Base-by-base conservation (phyloP, 1,284 basidiomycete genomes). In the Erythrobasidium hasegawianum region DNA sequence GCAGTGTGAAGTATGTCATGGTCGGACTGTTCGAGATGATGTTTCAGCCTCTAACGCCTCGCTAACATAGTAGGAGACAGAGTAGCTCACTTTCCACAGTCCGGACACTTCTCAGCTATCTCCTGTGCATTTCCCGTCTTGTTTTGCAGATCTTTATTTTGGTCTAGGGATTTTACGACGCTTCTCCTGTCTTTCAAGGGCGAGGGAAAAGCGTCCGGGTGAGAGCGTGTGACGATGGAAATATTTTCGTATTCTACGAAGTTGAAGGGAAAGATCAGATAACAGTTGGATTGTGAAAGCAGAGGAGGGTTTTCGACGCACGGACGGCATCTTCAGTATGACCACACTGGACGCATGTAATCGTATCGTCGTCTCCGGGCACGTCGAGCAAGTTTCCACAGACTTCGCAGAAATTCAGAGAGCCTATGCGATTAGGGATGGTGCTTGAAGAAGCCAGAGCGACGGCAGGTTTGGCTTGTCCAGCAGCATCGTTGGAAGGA, bases 131-230 rank as follows among this genome's bases (percentile, higher is more conserved):
- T 49, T 4, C 14, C 49, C 57, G 61, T 57, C 13, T 43, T 24
- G 43, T 40, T 50, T 41, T 52, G 57, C 14, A 41, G 57, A 0
- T 57, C 62, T 39, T 67, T 67, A 40, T 67, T 67, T 22, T 56
- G 45, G 16, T 33, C 41, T 40, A 83, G 83, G 53, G 87, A 87
- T 71, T 90, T 87, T 33, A 84, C 80, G 74, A 89, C 88, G 24
- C 90, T 93, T 75, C 93, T 83, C 76, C 92, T 92, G 72, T 92
- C 89, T 71, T 87, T 82, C 67, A 98, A 79, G 0, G 86, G 83
- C 24, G 90, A 94, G 0, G 95, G 95, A 78, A 98, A 97, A 8
- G 95, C 95, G 69, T 92, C 88, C 0, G 91, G 88, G 70, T 93
- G 89, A 1, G 93, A 96, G 43, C 85, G 86, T 0, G 95, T 98